These are phyloP conservation scores for Aureobasidium sp. DNA, from an alignment of 2,329 filamentous ascomycete genomes.

Conservation along the genomic window DNA sequence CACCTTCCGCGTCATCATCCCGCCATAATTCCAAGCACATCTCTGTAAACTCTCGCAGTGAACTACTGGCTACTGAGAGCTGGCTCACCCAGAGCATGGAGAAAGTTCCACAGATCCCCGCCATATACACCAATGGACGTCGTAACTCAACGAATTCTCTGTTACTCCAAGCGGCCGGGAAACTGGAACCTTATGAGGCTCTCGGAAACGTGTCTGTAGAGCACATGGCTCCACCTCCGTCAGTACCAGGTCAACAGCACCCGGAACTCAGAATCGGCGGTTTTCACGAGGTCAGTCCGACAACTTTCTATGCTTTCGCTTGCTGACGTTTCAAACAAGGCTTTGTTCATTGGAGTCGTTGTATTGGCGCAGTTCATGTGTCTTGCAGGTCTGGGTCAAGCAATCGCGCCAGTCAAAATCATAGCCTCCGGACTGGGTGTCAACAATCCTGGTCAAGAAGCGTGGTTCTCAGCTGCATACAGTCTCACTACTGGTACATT, in stretches of 20 bases:
- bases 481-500: constrained; percentile 37
- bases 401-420: constrained; percentile 34
- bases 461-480: constrained; percentile 37
- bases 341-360: constrained; percentile 20
- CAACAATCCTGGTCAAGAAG: constrained; percentile 32
- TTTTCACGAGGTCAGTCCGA: constrained; percentile 16
- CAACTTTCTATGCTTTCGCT: neutral
- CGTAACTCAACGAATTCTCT: constrained; percentile 19
- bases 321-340: neutral
- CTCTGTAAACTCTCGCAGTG: constrained; percentile 23
- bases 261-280: constrained; percentile 16
- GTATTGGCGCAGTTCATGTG: constrained; percentile 23
- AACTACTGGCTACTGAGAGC: constrained; percentile 20
- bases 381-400: constrained; percentile 21
- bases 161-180: constrained; percentile 15
- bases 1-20: constrained; percentile 15
- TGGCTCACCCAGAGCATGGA: constrained; percentile 17
- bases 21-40: constrained; percentile 26
- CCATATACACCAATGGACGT: constrained; percentile 18
- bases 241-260: neutral
- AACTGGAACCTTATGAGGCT: constrained; percentile 14
- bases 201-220: constrained; percentile 15
- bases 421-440: constrained; percentile 37
- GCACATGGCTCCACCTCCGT: neutral
- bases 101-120: constrained; percentile 20